Evolutionary conservation across 768 basidiomycete genomes (phyloP), one percentile per base, ranked within the genome.

Genomic region (Ramaria sp.): DNA sequence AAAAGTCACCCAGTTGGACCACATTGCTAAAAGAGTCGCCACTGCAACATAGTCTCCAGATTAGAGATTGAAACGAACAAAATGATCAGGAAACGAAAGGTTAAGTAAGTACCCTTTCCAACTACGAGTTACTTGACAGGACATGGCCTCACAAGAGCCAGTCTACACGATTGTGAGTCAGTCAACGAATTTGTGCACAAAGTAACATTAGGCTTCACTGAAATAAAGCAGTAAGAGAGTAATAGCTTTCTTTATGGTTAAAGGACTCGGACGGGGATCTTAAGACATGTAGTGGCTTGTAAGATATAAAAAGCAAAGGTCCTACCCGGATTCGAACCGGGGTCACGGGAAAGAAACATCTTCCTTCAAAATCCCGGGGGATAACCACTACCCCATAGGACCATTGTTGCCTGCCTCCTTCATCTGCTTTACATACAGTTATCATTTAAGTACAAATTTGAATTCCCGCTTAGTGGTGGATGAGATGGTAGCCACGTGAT

Each of bases 21-120:
- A 71, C 71, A 37, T 75, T 68, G 61, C 75, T 76, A 56, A 80
- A 83, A 0, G 80, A 83, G 61, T 79, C 81, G 20, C 82, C 82
- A 61, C 82, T 83, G 60, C n/a, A 20, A 27, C 22, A n/a, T 53
- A 47, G 36, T 20, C 15, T 30, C 27, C 8, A 28, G 57, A 20
- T n/a, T 18, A 39, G 20, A 30, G 34, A 13, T 20, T 48, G 36
- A 36, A 18, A 65, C 77, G 10, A 62, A 81, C 81, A 82, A 82
- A 32, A 81, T 70, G 25, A 81, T 61, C 10, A 83, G 62, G 56
- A 71, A 64, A 27, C 66, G 66, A 42, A 81, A 64, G 1, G 60
- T 58, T 20, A 61, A 50, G 51, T 74, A 75, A 5, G n/a, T 34
- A 34, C 8, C 77, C 77, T 37, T 62, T 69, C 78, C 79, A 81